These are phyloP conservation scores for Ogataea methylovora DNA, from an alignment of 805 yeast species.

Conservation along the genomic window DNA sequence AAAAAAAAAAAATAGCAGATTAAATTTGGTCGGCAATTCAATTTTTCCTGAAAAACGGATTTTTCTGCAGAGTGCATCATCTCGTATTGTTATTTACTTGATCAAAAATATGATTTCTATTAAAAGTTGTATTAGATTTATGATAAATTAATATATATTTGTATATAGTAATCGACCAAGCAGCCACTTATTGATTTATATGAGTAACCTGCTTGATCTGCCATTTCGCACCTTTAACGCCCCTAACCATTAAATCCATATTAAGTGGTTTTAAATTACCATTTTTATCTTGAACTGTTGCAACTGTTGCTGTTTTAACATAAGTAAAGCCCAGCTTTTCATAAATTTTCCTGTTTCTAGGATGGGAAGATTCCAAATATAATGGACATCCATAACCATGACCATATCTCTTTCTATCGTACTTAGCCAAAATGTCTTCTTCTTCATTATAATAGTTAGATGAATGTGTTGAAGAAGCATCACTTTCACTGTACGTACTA, in stretches of 20 bases:
- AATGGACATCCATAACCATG: conserved; percentile 27
- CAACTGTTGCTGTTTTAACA: conserved; percentile 27
- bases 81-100: no score
- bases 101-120: no score
- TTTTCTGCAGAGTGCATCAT: no score
- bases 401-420: conserved; percentile 12
- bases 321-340: conserved; percentile 44
- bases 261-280: conserved; percentile 12
- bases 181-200: no score
- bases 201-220: no score
- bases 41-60: no score
- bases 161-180: no score
- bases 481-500: conserved; percentile 21
- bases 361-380: conserved; percentile 53
- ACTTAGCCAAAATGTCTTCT: conserved; percentile 25
- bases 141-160: no score
- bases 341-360: conserved; percentile 44
- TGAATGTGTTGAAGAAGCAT: conserved; percentile 26
- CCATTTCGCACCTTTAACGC: conserved; percentile 29
- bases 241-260: conserved; percentile 32
- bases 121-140: no score
- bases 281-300: conserved; percentile 19
- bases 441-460: conserved; percentile 24
- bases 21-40: no score
- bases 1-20: no score